These are phyloP conservation scores for Macrophomina pseudophaseolina DNA, from an alignment of 2,329 filamentous ascomycete genomes.

Conservation along the genomic window DNA sequence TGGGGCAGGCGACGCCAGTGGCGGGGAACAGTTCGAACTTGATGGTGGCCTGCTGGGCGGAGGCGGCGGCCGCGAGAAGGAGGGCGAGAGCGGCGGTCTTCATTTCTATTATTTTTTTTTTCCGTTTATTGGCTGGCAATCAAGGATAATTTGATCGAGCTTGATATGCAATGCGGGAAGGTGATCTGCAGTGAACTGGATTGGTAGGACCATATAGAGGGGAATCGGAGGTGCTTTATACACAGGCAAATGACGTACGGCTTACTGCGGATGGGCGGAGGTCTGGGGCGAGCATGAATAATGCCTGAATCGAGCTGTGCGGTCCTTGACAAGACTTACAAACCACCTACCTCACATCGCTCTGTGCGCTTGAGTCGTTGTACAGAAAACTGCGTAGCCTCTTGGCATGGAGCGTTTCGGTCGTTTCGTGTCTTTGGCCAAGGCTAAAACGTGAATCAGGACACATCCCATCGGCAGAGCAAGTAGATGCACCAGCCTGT, in stretches of 20 bases:
- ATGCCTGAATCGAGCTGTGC: not conserved
- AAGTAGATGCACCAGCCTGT: not conserved
- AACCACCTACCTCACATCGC: not conserved
- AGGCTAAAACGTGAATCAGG: not conserved
- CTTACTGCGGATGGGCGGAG: not conserved
- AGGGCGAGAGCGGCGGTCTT: not conserved
- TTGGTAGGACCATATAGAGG: not conserved
- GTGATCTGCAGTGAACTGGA: not conserved
- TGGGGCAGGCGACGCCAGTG: slow-evolving; percentile 7
- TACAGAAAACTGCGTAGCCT: not conserved
- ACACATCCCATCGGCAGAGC: not conserved
- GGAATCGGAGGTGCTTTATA: not conserved
- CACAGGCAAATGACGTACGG: not conserved
- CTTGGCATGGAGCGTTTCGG: not conserved
- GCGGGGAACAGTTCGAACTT: not conserved
- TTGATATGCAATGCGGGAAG: not conserved
- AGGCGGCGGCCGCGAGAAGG: not conserved
- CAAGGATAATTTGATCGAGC: no score
- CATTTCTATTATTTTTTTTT: not conserved
- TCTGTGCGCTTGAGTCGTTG: not conserved
- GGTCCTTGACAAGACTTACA: not conserved
- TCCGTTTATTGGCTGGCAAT: no score
- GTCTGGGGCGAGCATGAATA: not conserved
- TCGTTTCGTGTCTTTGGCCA: not conserved
- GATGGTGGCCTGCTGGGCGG: not conserved